Percentiles rank a stretch among this genome's conserved stretches.
These are phyloP conservation scores for Fonsecaea pedrosoi DNA, from an alignment of 2,329 filamentous ascomycete species.

Conservation along the genomic window DNA sequence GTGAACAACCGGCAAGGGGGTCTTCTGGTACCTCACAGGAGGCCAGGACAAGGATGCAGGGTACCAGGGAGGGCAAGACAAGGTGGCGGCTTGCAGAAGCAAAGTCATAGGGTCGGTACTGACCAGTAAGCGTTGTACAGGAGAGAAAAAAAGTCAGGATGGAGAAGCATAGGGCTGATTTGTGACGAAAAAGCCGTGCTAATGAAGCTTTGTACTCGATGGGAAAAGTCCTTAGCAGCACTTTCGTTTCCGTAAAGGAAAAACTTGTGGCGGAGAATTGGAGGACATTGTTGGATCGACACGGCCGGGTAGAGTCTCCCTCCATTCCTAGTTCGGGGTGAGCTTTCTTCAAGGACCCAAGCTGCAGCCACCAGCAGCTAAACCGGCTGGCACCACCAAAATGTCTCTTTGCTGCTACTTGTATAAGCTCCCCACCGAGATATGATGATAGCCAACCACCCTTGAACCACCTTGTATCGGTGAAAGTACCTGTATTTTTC, in stretches of 20 bases:
- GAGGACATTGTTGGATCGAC: conserved; percentile 10
- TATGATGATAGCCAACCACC: not conserved
- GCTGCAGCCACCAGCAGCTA: not conserved
- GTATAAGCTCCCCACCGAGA: conserved; percentile 2
- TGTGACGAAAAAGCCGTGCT: conserved; percentile 4
- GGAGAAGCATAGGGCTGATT: conserved; percentile 18
- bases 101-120: conserved; percentile 1
- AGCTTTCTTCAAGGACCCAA: conserved; percentile 12
- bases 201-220: conserved; percentile 8
- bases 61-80: not conserved
- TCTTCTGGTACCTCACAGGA: conserved; percentile 4
- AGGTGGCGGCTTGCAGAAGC: conserved; percentile 8
- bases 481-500: conserved; percentile 10
- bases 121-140: conserved; percentile 2
- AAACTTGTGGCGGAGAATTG: conserved; percentile 1
- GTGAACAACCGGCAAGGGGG: not conserved
- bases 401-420: not conserved
- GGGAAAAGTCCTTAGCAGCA: conserved; percentile 2
- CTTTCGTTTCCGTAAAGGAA: not conserved
- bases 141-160: conserved; percentile 1
- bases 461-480: not conserved
- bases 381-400: not conserved
- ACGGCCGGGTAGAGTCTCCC: not conserved
- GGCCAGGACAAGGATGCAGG: conserved; percentile 5
- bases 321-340: conserved; percentile 17